phyloP scores from a whole-genome alignment of 768 basidiomycete genomes.

The Pleurotus sapidus region DNA sequence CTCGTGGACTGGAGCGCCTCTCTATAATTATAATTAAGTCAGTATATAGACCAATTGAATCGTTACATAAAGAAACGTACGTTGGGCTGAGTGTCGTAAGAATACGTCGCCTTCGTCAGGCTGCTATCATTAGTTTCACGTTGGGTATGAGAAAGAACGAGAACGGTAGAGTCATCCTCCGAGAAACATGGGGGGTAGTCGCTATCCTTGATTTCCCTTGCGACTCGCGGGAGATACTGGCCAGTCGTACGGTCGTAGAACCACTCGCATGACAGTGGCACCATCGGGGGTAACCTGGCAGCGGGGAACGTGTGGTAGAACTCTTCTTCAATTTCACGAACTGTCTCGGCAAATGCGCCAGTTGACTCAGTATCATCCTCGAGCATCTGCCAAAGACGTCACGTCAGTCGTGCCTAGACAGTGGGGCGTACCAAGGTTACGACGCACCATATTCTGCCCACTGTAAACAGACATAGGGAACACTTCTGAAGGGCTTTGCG shows the following conservation, averaged over 20 bases:
- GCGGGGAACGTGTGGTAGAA: constrained; percentile 2
- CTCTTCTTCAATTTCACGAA: neutral
- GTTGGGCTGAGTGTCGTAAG: neutral
- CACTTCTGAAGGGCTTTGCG: neutral
- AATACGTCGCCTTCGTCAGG: neutral
- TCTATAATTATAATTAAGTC: too few relatives aligned
- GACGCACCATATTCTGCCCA: neutral
- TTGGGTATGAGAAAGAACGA: too few relatives aligned
- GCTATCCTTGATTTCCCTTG: neutral
- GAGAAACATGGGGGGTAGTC: neutral
- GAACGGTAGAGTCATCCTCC: neutral
- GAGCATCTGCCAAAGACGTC: neutral
- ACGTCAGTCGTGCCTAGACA: neutral
- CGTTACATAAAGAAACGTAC: constrained; percentile 3
- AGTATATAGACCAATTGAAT: too few relatives aligned
- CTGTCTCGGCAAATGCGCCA: constrained; percentile 1
- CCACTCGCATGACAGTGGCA: neutral
- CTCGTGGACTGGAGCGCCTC: neutral
- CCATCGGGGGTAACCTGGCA: neutral
- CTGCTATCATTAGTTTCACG: neutral
- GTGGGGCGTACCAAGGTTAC: neutral
- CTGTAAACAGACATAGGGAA: neutral
- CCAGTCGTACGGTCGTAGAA: neutral
- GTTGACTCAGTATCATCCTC: neutral
- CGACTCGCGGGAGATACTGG: neutral